A percentile compares a stretch with the other conserved stretches of the same genome.
phyloP scores from a whole-genome alignment of 371 early-diverging fungal genomes.

The Actinomucor elegans region DNA sequence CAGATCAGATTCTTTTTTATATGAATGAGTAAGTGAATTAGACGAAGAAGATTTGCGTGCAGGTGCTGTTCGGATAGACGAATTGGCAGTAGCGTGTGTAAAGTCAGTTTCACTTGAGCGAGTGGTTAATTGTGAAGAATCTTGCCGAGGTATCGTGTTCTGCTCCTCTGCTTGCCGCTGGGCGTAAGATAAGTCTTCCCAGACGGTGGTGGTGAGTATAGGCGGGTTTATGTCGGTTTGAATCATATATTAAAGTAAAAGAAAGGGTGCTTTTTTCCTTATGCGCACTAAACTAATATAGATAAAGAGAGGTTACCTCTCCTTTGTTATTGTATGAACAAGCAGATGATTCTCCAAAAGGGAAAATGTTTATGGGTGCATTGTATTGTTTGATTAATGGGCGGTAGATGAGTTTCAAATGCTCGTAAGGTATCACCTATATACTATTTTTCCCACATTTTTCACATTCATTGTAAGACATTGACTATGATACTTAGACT shows the following conservation, averaged over 20 bases:
- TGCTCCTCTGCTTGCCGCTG: slow-evolving; percentile 4
- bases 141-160: slow-evolving; percentile 2
- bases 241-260: not conserved
- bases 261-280: not conserved
- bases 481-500: too few species aligned
- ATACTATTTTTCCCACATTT: too few species aligned
- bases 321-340: too few species aligned
- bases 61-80: slow-evolving; percentile 6
- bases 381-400: too few species aligned
- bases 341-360: too few species aligned
- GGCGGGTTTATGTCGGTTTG: not conserved
- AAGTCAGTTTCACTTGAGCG: slow-evolving; percentile 24
- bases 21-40: not conserved
- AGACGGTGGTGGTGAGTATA: too few species aligned
- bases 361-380: too few species aligned
- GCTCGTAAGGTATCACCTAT: too few species aligned
- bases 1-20: slow-evolving; percentile 3
- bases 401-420: too few species aligned
- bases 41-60: slow-evolving; percentile 1
- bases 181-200: slow-evolving; percentile 8
- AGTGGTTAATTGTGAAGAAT: slow-evolving; percentile 15
- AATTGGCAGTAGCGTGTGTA: slow-evolving; percentile 7
- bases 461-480: too few species aligned
- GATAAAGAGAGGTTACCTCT: too few species aligned
- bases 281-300: too few species aligned